Evolutionary conservation across 441 rosid species (phyloP), one percentile per base, ranked within the genome.

Genomic region (Gossypium lobatum): DNA sequence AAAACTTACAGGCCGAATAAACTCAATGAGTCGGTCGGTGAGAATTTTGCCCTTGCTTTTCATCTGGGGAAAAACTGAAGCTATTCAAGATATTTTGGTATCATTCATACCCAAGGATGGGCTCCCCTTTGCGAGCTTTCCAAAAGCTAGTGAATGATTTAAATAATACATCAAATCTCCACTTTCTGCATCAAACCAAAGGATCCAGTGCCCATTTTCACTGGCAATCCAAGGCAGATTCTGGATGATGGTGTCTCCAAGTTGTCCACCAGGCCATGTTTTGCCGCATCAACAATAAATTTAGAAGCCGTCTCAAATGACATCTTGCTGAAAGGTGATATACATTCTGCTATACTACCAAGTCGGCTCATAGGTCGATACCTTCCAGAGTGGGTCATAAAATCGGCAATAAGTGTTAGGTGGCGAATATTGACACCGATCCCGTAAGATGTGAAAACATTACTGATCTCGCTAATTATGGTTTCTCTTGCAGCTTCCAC

Each of bases 401-500:
- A 96, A 79, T 96, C 98, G 0, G 99, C 98, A 14, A 93, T 93
- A 59, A 93, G 86, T 6, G 89, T 85, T 45, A 96, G 75, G 78
- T 96, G 98, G 23, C 97, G 88, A 69, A 78, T 85, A 76, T 89
- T 91, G 46, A 92, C 98, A 1, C 93, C 85, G 9, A 96, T 92
- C 17, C 93, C 91, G 34, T 92, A 93, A 1, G 98, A 90, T 70
- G 80, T 77, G 83, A 96, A 93, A 11, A 92, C 98, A 18, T 92
- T 89, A 81, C 81, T 93, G 69, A 96, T 85, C 79, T 96, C 98
- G 77, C 93, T 81, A 63, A 92, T 93, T 70, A 93, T 88, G 55
- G 96, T 90, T 76, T 88, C 97, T 82, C 99, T 80, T 0, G 99
- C 98, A 8, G 98, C 97, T 84, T 93, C 99, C 6, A 96, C 95